Evolutionary conservation across 805 yeast species (phyloP), one percentile per base, ranked within the genome.

Genomic region (Torulaspora delbrueckii): DNA sequence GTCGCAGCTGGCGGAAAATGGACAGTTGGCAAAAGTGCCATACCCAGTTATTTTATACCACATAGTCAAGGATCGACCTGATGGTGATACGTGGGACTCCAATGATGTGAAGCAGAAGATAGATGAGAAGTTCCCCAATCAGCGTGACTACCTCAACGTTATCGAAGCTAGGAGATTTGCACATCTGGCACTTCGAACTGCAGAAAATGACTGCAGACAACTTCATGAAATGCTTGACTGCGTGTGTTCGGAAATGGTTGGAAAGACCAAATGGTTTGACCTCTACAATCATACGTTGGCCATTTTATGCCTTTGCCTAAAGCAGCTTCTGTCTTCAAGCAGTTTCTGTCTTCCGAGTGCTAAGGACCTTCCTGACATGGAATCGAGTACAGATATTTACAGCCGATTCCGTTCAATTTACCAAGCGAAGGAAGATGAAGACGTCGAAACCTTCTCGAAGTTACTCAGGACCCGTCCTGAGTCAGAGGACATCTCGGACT

Each of bases 371-470:
- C 49, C 52, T 3, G 52, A 48, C 26, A 91, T 91, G 96, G 84
- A 86, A 16, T 78, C 96, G 0, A 79, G 81, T 50, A 82, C 96
- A 0, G 63, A 66, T 7, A 70, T 70, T 45, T 91, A 85, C 60
- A 70, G 83, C 2, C 62, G 57, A 7, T 64, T 91, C 30, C 84
- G 81, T 59, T 57, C 57, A 0, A 54, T 87, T 3, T 91, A 86
- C 58, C 62, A 73, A 13, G 66, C 60, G 1, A 48, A 40, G 40
- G 83, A 82, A 56, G 13, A n/a, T 10, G 32, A 23, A 12, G 48
- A 45, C 19, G 3, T 35, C 16, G 13, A 7, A 12, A 22, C 13
- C 23, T 45, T 45, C 12, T 32, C 28, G 13, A 33, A 26, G 7
- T n/a, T n/a, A 22, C 27, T 34, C 22, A 4, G 22, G 22, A 19